Base-by-base conservation (phyloP, 2,329 filamentous ascomycete species). In the Sordariomycetes sp. region DNA sequence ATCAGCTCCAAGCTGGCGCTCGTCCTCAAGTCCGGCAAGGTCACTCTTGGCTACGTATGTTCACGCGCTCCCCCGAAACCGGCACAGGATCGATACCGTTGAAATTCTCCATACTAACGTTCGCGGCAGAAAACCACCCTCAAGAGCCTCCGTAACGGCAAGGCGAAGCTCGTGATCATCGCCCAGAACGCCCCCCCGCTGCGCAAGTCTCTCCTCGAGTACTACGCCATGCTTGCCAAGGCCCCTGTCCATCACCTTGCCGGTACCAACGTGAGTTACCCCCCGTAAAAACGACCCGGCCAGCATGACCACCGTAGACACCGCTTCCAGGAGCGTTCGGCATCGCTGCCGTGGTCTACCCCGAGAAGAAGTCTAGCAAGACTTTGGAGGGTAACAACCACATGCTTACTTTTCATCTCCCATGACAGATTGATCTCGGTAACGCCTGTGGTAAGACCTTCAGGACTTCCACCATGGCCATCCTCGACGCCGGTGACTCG, bases 401-500 rank as follows among this genome's bases (percentile, higher is more conserved):
- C 68, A 68, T 71, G 83, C 83, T 87, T 79, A 87, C 82, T 71
- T 68, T 64, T 72, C 40, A 61, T 67, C 62, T 64, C 62, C 62
- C 62, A 60, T 60, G 71, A 75, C 76, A 97, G 92, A 97, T 97
- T 74, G 94, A 97, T 82, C 85, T 99, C 67, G 94, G 94, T 72
- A 97, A 92, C 73, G 92, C 91, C 68, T 97, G 92, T 81, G 94
- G 94, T 83, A 97, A 97, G 83, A 88, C 99, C 74, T 99, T 96
- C 88, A 86, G 91, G 69, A 96, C 90, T 86, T 93, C 90, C 67
- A 96, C 92, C 78, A 95, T 99, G 89, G 87, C 92, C 69, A 88
- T 97, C 73, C 81, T 97, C 67, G 94, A 99, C 78, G 91, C 92
- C 74, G 94, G 93, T 86, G 89, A 97, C 86, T 96, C 90, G 68